Conservation (phyloP, 352 stramenopile species). For the Plasmopara muralis region DNA sequence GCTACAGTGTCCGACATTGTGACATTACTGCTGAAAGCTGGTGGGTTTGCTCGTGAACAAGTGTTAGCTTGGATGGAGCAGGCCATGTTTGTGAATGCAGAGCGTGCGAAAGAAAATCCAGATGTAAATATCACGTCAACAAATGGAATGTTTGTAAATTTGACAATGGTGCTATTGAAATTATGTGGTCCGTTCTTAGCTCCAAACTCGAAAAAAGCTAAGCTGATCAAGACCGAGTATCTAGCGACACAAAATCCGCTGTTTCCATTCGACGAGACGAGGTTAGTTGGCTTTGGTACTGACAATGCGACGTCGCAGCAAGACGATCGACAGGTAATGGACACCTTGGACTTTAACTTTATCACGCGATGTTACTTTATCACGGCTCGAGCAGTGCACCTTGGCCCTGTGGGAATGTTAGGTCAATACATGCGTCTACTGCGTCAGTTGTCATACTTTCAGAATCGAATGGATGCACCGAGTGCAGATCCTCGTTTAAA, state of each 20-base stretch:
- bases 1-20: slow-evolving; percentile 54
- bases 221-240: slow-evolving; percentile 63
- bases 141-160: slow-evolving; percentile 74
- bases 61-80: slow-evolving; percentile 75
- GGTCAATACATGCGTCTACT: slow-evolving; percentile 82
- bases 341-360: slow-evolving; percentile 88
- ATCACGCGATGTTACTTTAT: slow-evolving; percentile 97
- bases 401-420: slow-evolving; percentile 85
- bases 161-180: slow-evolving; percentile 67
- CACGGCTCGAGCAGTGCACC: slow-evolving; percentile 86
- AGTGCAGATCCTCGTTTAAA: slow-evolving; percentile 61
- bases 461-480: slow-evolving; percentile 65
- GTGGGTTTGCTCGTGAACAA: slow-evolving; percentile 43
- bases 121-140: slow-evolving; percentile 55
- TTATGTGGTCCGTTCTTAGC: slow-evolving; percentile 78
- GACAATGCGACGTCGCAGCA: slow-evolving; percentile 7
- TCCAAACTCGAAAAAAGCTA: slow-evolving; percentile 66
- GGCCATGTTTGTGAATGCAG: slow-evolving; percentile 61
- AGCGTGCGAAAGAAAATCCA: slow-evolving; percentile 75
- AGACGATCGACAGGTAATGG: slow-evolving; percentile 20
- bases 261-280: slow-evolving; percentile 63
- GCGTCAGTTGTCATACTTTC: slow-evolving; percentile 86
- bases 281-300: slow-evolving; percentile 28
- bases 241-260: slow-evolving; percentile 40
- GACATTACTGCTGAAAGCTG: slow-evolving; percentile 62